A percentile compares a stretch with the other conserved stretches of the same genome.
Conservation (phyloP, 768 basidiomycete species). For the Cubamyces sp. region DNA sequence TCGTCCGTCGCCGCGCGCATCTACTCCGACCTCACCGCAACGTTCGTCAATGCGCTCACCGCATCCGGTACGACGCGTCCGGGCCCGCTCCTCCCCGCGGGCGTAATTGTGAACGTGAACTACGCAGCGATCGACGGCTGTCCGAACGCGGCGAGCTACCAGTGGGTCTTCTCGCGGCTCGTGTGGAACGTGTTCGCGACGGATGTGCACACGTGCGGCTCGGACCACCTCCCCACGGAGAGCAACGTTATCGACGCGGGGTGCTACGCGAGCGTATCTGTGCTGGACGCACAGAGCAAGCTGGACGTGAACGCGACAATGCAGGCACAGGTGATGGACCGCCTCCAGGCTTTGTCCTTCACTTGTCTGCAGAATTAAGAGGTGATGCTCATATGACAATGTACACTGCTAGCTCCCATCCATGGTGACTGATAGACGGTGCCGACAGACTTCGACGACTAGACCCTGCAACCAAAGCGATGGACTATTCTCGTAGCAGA, state of each 20-base stretch:
- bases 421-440: too few relatives aligned
- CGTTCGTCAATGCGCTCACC: constrained; percentile 38
- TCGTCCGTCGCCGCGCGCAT: constrained; percentile 44
- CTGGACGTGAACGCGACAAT: constrained; percentile 37
- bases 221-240: constrained; percentile 39
- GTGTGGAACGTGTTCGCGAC: constrained; percentile 28
- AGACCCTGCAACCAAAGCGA: too few relatives aligned
- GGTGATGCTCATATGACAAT: too few relatives aligned
- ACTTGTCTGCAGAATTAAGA: constrained; percentile 4
- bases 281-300: constrained; percentile 37
- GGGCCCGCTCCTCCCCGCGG: constrained; percentile 37
- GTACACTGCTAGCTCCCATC: too few relatives aligned
- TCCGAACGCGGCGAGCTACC: constrained; percentile 30
- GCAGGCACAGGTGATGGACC: constrained; percentile 34
- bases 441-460: too few relatives aligned
- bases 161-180: constrained; percentile 40
- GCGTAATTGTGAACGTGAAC: constrained; percentile 42
- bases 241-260: constrained; percentile 30
- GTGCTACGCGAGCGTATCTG: constrained; percentile 38
- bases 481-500: too few relatives aligned
- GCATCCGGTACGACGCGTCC: constrained; percentile 19
- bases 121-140: constrained; percentile 37
- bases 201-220: constrained; percentile 40
- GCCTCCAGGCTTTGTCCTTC: constrained; percentile 25
- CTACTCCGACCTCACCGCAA: constrained; percentile 48